Conservation (phyloP, 2,329 filamentous ascomycete species). For the Alternaria burnsii region DNA sequence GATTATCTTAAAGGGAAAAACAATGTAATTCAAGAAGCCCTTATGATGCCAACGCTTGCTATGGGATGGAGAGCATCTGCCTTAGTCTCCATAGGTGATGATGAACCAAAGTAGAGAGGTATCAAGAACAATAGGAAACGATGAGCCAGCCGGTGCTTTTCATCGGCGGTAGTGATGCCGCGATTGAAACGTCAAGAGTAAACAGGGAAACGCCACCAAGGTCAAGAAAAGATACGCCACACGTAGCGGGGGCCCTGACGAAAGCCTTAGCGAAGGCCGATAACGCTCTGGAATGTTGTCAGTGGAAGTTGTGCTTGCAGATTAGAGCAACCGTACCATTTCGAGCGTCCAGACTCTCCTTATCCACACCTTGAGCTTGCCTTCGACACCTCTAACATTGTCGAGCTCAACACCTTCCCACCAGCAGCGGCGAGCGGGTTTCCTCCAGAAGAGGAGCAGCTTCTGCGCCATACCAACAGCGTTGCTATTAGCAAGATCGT, state of each 20-base stretch:
- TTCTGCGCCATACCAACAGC: conserved; percentile 99
- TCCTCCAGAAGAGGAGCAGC: conserved; percentile 95
- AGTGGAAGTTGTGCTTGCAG: conserved; percentile 6
- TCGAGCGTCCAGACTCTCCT: conserved; percentile 97
- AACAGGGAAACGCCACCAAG: conserved; percentile 20
- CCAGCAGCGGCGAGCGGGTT: conserved; percentile 95
- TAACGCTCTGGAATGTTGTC: conserved; percentile 70
- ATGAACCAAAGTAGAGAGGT: conserved; percentile 32
- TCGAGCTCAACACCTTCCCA: conserved; percentile 97
- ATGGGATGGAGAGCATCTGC: conserved; percentile 36
- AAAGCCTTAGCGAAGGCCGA: conserved; percentile 75
- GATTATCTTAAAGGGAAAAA: conserved; percentile 17
- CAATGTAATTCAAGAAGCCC: conserved; percentile 14
- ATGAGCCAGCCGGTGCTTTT: conserved; percentile 22
- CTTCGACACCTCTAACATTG: conserved; percentile 87
- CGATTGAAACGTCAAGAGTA: conserved; percentile 12
- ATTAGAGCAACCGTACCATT: conserved; percentile 67
- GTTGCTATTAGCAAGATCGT: conserved; percentile 75
- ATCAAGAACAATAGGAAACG: conserved; percentile 35
- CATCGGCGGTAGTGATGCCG: conserved; percentile 17
- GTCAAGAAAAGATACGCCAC: conserved; percentile 24
- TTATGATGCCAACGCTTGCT: conserved; percentile 26
- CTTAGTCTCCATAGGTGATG: conserved; percentile 14
- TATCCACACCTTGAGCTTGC: conserved; percentile 97
- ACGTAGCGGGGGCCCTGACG: conserved; percentile 59